A percentile compares a stretch with the other conserved stretches of the same genome.
These are phyloP conservation scores for Gremmenia infestans DNA, from an alignment of 2,329 filamentous ascomycete genomes.

Conservation along the genomic window DNA sequence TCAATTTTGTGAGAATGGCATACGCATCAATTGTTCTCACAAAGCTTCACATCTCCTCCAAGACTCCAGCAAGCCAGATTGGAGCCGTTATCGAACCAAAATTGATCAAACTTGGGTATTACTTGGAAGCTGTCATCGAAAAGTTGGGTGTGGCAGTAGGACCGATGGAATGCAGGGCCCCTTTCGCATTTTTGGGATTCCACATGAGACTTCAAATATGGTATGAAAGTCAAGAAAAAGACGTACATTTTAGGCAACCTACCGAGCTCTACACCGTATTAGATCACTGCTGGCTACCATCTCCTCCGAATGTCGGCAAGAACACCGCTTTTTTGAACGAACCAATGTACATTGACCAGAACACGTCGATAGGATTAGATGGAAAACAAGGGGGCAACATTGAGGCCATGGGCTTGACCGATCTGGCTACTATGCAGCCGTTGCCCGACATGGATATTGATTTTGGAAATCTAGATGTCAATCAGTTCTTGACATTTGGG, in stretches of 20 bases:
- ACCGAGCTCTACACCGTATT: constrained; percentile 1
- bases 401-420: constrained; percentile 1
- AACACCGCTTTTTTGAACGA: not conserved
- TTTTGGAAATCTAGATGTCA: constrained; percentile 1
- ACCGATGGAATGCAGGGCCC: constrained; percentile 56
- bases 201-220: constrained; percentile 62
- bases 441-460: constrained; percentile 5
- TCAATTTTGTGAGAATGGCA: constrained; percentile 45
- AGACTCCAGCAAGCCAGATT: constrained; percentile 56
- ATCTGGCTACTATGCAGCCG: constrained; percentile 7
- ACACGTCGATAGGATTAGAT: not conserved
- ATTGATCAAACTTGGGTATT: constrained; percentile 55
- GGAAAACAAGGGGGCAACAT: not conserved
- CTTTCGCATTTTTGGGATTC: constrained; percentile 63
- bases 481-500: not conserved
- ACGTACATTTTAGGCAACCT: constrained; percentile 7
- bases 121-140: constrained; percentile 62
- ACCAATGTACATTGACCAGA: not conserved
- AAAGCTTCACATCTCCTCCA: constrained; percentile 54
- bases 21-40: constrained; percentile 50
- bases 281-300: constrained; percentile 16
- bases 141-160: constrained; percentile 60
- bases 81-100: constrained; percentile 60
- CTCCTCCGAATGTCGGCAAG: constrained; percentile 32
- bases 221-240: constrained; percentile 49